Conservation (phyloP, 805 yeast species). For the Blastobotrys mokoenaii region DNA sequence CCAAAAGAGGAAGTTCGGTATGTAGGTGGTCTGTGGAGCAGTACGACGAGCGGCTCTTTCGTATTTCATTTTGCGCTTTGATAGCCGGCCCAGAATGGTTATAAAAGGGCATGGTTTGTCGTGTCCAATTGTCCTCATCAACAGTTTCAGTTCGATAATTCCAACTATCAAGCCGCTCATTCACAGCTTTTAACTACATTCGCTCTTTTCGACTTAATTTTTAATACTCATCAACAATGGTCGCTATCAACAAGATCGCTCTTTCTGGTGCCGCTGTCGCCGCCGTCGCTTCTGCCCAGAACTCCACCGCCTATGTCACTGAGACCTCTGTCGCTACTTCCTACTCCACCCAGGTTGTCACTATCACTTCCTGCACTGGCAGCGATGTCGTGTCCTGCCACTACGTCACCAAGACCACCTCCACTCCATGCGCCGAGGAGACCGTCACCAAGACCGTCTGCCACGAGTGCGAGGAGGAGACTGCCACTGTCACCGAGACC, state of each 20-base stretch:
- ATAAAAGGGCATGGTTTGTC: too few species aligned
- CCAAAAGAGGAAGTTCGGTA: too few species aligned
- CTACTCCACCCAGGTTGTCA: slow-evolving; percentile 12
- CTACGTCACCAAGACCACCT: slow-evolving; percentile 13
- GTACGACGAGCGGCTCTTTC: too few species aligned
- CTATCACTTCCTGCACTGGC: slow-evolving; percentile 28
- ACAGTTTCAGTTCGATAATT: not conserved
- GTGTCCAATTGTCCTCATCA: not conserved
- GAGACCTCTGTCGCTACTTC: slow-evolving; percentile 11
- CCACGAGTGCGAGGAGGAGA: slow-evolving; percentile 2
- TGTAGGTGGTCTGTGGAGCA: too few species aligned
- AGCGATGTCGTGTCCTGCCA: slow-evolving; percentile 16
- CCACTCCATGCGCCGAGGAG: slow-evolving; percentile 3
- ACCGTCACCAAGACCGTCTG: slow-evolving; percentile 12
- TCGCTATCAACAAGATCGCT: slow-evolving; percentile 15
- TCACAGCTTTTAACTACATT: not conserved
- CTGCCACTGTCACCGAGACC: slow-evolving; percentile 5
- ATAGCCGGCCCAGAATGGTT: too few species aligned
- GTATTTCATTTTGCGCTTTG: too few species aligned
- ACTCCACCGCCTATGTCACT: slow-evolving; percentile 13
- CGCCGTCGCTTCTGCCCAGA: slow-evolving; percentile 16
- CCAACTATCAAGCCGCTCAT: not conserved
- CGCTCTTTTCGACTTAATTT: not conserved
- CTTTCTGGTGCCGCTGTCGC: slow-evolving; percentile 15
- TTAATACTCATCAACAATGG: slow-evolving; percentile 4